These are phyloP conservation scores for Fraxinus sp. DNA, from an alignment of 305 asterid genomes.

Conservation along the genomic window DNA sequence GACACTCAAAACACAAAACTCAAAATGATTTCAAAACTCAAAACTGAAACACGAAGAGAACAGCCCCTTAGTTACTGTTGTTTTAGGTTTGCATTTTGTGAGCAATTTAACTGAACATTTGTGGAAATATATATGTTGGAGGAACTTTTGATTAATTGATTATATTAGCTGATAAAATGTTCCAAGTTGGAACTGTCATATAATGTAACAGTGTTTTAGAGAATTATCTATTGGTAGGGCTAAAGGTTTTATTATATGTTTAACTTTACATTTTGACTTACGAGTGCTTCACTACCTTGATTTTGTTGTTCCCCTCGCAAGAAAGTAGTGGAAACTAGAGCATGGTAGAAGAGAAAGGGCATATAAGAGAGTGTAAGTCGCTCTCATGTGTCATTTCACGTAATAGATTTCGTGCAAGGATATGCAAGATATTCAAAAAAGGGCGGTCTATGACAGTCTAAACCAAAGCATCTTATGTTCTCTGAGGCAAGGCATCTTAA, in stretches of 20 bases:
- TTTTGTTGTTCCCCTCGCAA: background rate
- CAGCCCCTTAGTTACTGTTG: background rate
- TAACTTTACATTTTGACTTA: background rate
- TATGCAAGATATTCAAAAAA: background rate
- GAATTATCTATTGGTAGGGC: background rate
- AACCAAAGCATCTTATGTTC: background rate
- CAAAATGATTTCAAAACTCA: no score
- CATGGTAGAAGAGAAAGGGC: background rate
- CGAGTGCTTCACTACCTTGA: background rate
- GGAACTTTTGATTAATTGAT: background rate
- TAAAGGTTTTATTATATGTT: background rate
- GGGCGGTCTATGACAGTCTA: background rate
- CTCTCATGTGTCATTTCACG: background rate
- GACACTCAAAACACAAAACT: no score
- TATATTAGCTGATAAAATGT: background rate
- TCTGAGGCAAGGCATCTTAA: background rate
- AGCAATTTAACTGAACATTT: background rate
- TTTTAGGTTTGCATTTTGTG: constrained; percentile 5
- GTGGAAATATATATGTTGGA: background rate
- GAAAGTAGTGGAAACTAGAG: background rate
- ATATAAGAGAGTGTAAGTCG: background rate
- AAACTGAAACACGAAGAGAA: no score
- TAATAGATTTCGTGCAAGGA: background rate
- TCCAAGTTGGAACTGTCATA: background rate
- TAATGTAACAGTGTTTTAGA: background rate